A percentile compares a stretch with the other conserved stretches of the same genome.
Conservation (phyloP, 371 early-diverging fungal species). For the Conidiobolus incongruus region DNA sequence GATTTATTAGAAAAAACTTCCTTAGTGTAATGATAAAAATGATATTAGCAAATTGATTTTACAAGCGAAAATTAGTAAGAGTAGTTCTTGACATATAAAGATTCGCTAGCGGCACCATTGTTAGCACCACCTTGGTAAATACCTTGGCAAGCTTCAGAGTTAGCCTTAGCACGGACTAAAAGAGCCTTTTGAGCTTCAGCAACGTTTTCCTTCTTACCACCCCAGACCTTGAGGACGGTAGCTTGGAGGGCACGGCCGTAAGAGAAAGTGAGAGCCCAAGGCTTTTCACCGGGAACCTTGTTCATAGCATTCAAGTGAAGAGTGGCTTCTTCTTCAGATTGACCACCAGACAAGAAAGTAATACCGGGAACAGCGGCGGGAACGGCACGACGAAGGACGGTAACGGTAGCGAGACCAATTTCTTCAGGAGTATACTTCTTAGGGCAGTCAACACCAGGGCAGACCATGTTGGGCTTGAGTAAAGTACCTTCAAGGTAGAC, state of each 20-base stretch:
- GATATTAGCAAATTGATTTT: background rate
- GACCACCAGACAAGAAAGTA: conserved; percentile 46
- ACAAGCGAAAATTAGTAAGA: conserved; percentile 8
- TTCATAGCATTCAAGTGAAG: conserved; percentile 27
- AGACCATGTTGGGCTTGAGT: conserved; percentile 37
- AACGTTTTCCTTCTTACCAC: conserved; percentile 23
- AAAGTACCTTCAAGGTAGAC: conserved; percentile 36
- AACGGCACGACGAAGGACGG: conserved; percentile 24
- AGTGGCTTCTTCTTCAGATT: conserved; percentile 31
- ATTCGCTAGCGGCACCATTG: conserved; percentile 8
- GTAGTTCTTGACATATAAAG: conserved; percentile 21
- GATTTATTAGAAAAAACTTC: too few relatives aligned
- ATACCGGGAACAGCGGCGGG: conserved; percentile 35
- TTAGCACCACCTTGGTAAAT: conserved; percentile 14
- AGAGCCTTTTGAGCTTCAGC: conserved; percentile 24
- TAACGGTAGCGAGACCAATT: conserved; percentile 23
- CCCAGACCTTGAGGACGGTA: conserved; percentile 27
- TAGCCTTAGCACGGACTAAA: conserved; percentile 20
- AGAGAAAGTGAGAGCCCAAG: conserved; percentile 38
- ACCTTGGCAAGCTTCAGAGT: conserved; percentile 19
- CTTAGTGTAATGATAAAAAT: too few relatives aligned
- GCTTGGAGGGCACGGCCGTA: conserved; percentile 46
- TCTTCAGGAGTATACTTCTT: conserved; percentile 19
- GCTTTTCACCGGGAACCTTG: conserved; percentile 11
- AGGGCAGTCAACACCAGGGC: conserved; percentile 19